Percentiles rank a stretch among this genome's conserved stretches.
Evolutionary conservation across 768 basidiomycete genomes (phyloP).

Genomic region (Lentinus tigrinus): DNA sequence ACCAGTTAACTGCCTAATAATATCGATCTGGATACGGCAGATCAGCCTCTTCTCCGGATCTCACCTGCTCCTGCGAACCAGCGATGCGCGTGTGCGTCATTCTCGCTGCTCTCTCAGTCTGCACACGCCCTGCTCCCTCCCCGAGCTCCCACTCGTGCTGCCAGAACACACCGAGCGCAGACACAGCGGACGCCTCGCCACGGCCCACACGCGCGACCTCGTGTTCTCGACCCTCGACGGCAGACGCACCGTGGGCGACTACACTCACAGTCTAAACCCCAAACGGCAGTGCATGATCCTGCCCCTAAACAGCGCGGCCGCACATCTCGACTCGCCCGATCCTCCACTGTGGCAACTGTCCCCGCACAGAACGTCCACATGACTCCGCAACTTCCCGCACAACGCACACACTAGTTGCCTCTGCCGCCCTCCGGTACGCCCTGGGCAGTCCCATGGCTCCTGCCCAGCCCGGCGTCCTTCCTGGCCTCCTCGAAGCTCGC

Average conservation of each 20-base stretch:
- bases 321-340: slow-evolving; percentile 3
- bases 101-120: neutral
- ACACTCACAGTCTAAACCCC: slow-evolving; percentile 13
- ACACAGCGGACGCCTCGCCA: no score
- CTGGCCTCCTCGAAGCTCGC: neutral
- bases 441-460: slow-evolving; percentile 6
- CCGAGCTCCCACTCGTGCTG: no score
- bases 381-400: slow-evolving; percentile 17
- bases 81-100: slow-evolving; percentile 14
- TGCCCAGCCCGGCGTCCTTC: slow-evolving; percentile 1
- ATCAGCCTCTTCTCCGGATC: slow-evolving; percentile 21
- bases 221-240: slow-evolving; percentile 1
- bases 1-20: slow-evolving; percentile 15
- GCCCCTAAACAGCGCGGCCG: slow-evolving; percentile 2
- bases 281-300: slow-evolving; percentile 4
- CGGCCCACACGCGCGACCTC: no score
- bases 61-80: slow-evolving; percentile 9
- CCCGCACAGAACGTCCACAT: slow-evolving; percentile 11
- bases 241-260: slow-evolving; percentile 8
- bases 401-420: no score
- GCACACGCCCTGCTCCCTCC: neutral
- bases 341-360: no score
- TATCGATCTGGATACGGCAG: slow-evolving; percentile 20
- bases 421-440: no score
- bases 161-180: no score